These are phyloP conservation scores for Neofusicoccum laricinum DNA, from an alignment of 2,329 filamentous ascomycete species.

Conservation along the genomic window DNA sequence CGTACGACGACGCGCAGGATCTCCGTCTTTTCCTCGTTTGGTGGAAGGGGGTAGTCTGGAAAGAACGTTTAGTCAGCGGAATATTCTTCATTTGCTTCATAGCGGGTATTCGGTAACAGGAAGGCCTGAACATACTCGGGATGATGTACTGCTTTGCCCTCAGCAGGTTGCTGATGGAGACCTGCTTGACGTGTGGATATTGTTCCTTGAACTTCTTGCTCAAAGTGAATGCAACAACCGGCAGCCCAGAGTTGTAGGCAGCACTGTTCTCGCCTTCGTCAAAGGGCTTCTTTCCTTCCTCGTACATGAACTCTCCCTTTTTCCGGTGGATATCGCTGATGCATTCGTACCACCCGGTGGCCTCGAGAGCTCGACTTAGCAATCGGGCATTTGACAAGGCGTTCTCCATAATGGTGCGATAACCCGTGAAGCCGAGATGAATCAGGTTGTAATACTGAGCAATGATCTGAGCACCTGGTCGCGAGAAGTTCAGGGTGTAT, in stretches of 20 bases:
- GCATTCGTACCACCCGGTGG: slow-evolving; percentile 60
- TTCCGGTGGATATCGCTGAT: slow-evolving; percentile 64
- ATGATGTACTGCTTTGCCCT: slow-evolving; percentile 69
- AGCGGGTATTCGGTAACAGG: too few relatives aligned
- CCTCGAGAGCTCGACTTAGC: slow-evolving; percentile 61
- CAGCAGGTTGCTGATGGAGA: slow-evolving; percentile 59
- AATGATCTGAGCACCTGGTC: slow-evolving; percentile 67
- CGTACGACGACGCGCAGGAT: slow-evolving; percentile 67
- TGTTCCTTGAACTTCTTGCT: slow-evolving; percentile 59
- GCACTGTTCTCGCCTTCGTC: slow-evolving; percentile 53
- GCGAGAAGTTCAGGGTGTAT: slow-evolving; percentile 71
- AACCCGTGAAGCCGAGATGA: slow-evolving; percentile 66
- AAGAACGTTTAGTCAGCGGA: not conserved
- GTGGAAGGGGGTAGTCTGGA: slow-evolving; percentile 62
- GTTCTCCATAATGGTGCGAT: slow-evolving; percentile 64
- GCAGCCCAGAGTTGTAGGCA: slow-evolving; percentile 63
- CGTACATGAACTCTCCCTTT: slow-evolving; percentile 45
- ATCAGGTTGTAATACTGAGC: slow-evolving; percentile 73
- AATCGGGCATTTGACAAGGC: slow-evolving; percentile 63
- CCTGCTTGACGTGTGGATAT: slow-evolving; percentile 64
- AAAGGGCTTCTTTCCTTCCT: slow-evolving; percentile 42
- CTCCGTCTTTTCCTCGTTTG: slow-evolving; percentile 59
- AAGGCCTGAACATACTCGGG: slow-evolving; percentile 48
- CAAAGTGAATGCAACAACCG: slow-evolving; percentile 66
- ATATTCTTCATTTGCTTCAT: not conserved